phyloP scores from a whole-genome alignment of 1,284 basidiomycete genomes.

The Trametes versicolor region DNA sequence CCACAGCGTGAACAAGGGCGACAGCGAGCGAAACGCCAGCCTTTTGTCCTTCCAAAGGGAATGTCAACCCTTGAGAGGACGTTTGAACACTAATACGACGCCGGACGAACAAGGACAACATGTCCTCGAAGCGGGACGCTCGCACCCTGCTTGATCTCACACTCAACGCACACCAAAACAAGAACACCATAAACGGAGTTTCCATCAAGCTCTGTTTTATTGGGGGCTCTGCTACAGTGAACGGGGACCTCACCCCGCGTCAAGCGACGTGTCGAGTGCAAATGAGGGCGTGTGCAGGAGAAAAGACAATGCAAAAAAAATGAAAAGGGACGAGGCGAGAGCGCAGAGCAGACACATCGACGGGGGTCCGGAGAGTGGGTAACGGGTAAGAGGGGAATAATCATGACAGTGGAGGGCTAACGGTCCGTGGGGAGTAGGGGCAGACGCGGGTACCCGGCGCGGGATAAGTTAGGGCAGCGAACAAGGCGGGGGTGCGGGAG shows the following conservation, averaged over 20 bases:
- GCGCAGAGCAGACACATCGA: constrained; percentile 2
- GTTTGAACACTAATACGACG: no score
- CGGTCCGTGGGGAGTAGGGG: neutral
- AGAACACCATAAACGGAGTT: constrained; percentile 1
- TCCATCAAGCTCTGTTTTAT: constrained; percentile 30
- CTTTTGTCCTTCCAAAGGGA: no score
- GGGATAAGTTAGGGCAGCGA: constrained; percentile 23
- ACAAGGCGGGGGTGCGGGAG: neutral
- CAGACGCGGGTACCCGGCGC: constrained; percentile 16
- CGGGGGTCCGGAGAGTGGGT: neutral
- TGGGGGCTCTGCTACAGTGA: constrained; percentile 28
- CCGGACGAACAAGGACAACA: no score
- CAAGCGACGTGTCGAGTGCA: constrained; percentile 25
- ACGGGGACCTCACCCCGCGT: constrained; percentile 25
- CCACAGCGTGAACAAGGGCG: no score
- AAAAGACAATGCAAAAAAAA: neutral
- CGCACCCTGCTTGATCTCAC: no score
- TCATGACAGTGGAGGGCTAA: neutral
- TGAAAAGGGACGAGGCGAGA: neutral
- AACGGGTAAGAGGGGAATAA: constrained; percentile 1
- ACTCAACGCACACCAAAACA: no score
- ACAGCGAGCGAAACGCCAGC: no score
- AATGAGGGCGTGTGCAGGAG: neutral
- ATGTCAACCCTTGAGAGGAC: no score
- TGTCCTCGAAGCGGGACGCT: no score